Base-by-base conservation (phyloP, 139 green algal genomes). In the Mesostigma viride region DNA sequence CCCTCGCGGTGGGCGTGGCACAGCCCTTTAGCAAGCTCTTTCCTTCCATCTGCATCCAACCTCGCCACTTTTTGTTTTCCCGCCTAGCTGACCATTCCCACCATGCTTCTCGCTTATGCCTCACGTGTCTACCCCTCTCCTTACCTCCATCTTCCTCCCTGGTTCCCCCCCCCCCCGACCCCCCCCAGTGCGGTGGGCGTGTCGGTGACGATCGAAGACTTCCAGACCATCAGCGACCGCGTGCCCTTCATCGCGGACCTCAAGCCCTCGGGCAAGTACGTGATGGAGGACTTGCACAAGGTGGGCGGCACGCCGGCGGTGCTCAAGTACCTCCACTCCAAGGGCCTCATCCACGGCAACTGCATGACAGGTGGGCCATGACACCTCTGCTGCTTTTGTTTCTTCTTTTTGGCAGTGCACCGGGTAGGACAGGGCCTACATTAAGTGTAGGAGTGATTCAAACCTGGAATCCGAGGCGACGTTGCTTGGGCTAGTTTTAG, bases 261-360 rank as follows among this genome's bases (percentile, higher is more conserved):
- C 45, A 97, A 96, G 79, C 93, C 93, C 8, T 85, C 63, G 4
- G 93, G 93, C 46, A 89, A 88, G 56, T 98, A 95, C 69, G 92
- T 97, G 11, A 98, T 98, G 93, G 92, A 97, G 82, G 93, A 97
- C 67, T 32, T 99, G 35, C 92, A 99, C 84, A 92, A 91, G 81
- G 70, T 76, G 26, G 92, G 92, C 46, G 93, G 93, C 65, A 96
- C 87, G 20, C 92, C 93, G 33, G 93, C 81, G 2, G 83, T 98
- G 69, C 80, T 97, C 62, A 98, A 97, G 87, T 95, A 95, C 75
- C 84, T 98, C 26, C 73, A 91, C 62, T 65, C 87, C 44, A 79
- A 95, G 69, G 88, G 88, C 69, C 69, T 92, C 70, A 90, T 99
- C 45, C 81, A 98, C 69, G 89, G 90, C 44, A 78, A 60, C 63